Percentiles rank a stretch among this genome's conserved stretches.
Evolutionary conservation across 768 basidiomycete species (phyloP).

Genomic region (Imleria badia): DNA sequence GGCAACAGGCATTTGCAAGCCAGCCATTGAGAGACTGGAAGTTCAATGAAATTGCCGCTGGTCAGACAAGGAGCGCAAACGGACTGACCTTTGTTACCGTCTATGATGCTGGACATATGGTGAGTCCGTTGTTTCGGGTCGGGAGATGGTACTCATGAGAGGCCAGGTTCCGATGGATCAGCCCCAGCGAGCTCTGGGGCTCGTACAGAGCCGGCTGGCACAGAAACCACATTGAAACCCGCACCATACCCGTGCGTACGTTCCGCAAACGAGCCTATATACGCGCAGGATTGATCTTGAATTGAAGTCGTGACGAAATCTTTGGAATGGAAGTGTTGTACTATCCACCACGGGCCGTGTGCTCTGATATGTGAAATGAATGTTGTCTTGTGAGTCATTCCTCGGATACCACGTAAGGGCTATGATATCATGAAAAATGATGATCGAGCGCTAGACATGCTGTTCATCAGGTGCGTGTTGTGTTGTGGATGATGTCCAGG

Average conservation of each 20-base stretch:
- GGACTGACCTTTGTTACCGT: constrained; percentile 70
- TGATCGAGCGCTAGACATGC: not conserved
- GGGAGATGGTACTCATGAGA: not conserved
- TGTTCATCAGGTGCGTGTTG: not conserved
- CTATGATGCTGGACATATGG: constrained; percentile 75
- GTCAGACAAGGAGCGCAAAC: constrained; percentile 54
- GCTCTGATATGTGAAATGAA: not conserved
- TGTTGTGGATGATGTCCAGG: not conserved
- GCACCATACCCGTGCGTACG: not conserved
- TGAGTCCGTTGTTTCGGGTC: constrained; percentile 19
- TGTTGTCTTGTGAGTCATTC: not conserved
- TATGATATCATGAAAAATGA: not conserved
- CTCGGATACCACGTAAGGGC: not conserved
- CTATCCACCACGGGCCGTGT: not conserved
- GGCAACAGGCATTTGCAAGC: constrained; percentile 45
- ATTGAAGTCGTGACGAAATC: not conserved
- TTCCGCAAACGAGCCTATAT: too few relatives aligned
- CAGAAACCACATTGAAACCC: constrained; percentile 9
- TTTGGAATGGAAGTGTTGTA: not conserved
- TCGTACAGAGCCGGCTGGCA: constrained; percentile 47
- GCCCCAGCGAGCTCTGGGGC: constrained; percentile 47
- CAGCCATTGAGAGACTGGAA: constrained; percentile 56
- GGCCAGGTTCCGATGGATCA: constrained; percentile 57
- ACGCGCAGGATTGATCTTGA: not conserved
- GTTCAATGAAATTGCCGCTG: constrained; percentile 45